A percentile compares a stretch with the other conserved stretches of the same genome.
Evolutionary conservation across 441 rosid genomes (phyloP).

Genomic region (Erysimum cheiri): DNA sequence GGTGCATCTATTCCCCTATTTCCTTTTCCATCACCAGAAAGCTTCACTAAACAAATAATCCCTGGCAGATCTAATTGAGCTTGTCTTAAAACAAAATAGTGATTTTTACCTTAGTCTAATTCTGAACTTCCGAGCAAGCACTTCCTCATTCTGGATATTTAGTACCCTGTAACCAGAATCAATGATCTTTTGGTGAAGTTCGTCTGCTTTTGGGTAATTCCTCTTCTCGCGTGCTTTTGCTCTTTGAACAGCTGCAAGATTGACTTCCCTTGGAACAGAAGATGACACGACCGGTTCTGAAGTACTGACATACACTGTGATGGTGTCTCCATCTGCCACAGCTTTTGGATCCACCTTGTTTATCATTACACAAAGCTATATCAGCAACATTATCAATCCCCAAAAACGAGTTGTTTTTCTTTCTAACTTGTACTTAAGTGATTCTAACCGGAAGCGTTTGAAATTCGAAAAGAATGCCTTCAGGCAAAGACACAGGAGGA

Average conservation of each 20-base stretch:
- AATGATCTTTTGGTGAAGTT: constrained; percentile 64
- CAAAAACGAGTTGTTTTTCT: not conserved
- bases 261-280: constrained; percentile 63
- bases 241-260: constrained; percentile 61
- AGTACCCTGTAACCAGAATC: constrained; percentile 74
- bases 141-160: constrained; percentile 56
- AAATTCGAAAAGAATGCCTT: constrained; percentile 62
- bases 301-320: constrained; percentile 70
- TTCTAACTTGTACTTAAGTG: not conserved
- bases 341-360: constrained; percentile 76
- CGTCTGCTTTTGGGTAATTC: constrained; percentile 67
- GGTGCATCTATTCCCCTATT: constrained; percentile 90
- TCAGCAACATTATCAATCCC: constrained; percentile 20
- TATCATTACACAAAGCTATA: constrained; percentile 19
- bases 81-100: not conserved
- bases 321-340: constrained; percentile 80
- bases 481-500: constrained; percentile 62
- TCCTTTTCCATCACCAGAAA: constrained; percentile 32
- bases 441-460: constrained; percentile 69
- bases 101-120: constrained; percentile 63
- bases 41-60: constrained; percentile 16
- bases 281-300: constrained; percentile 65
- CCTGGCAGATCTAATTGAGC: not conserved
- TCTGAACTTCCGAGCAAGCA: constrained; percentile 73
- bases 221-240: constrained; percentile 59